Percentiles rank a stretch among this genome's conserved stretches.
These are phyloP conservation scores for Rhizoclosmatium globosum DNA, from an alignment of 192 early-diverging fungal species.

Conservation along the genomic window DNA sequence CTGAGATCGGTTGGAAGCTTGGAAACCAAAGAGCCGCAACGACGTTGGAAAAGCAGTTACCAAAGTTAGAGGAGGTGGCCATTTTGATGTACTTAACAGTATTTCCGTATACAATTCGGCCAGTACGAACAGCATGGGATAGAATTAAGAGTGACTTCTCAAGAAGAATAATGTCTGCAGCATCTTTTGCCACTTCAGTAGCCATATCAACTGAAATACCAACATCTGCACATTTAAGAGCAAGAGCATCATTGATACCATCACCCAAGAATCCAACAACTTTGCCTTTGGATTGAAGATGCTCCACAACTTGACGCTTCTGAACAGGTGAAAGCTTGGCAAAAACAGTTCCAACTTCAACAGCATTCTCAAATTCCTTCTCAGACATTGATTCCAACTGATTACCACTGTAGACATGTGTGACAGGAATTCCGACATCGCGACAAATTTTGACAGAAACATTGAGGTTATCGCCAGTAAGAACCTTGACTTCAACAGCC, in stretches of 20 bases:
- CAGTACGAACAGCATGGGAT: too few relatives aligned
- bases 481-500: slow-evolving; percentile 58
- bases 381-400: slow-evolving; percentile 47
- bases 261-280: slow-evolving; percentile 62
- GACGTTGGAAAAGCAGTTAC: slow-evolving; percentile 62
- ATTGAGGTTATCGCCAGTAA: slow-evolving; percentile 59
- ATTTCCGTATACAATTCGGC: slow-evolving; percentile 60
- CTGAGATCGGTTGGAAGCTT: slow-evolving; percentile 56
- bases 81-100: slow-evolving; percentile 66
- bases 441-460: slow-evolving; percentile 58
- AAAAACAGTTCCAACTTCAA: slow-evolving; percentile 53
- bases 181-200: slow-evolving; percentile 62
- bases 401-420: slow-evolving; percentile 46
- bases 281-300: slow-evolving; percentile 47
- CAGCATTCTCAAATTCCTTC: slow-evolving; percentile 45
- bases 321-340: slow-evolving; percentile 63
- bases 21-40: slow-evolving; percentile 61
- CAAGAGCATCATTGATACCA: slow-evolving; percentile 65
- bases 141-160: slow-evolving; percentile 58
- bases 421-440: slow-evolving; percentile 52
- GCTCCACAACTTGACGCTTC: slow-evolving; percentile 51
- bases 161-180: slow-evolving; percentile 59
- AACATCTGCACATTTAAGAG: slow-evolving; percentile 56
- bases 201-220: slow-evolving; percentile 61
- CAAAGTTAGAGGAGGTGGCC: slow-evolving; percentile 65